phyloP scores from a whole-genome alignment of 345 rosid species.

The Populus davidiana region DNA sequence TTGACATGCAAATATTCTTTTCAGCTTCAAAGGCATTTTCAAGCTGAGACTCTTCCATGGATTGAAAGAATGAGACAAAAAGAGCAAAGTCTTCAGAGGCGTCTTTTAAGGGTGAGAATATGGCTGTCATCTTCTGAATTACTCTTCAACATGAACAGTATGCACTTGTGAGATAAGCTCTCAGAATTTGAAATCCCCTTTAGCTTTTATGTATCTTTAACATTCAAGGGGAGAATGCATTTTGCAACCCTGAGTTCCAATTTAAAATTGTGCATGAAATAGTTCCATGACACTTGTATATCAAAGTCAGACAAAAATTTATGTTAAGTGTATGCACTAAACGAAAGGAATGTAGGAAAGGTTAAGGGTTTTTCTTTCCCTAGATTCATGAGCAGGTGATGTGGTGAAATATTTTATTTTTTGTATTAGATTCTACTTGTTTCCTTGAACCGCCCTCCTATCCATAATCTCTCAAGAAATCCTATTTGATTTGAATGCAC shows the following conservation, averaged over 20 bases:
- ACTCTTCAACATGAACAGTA: not conserved
- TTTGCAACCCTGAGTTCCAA: not conserved
- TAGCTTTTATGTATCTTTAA: not conserved
- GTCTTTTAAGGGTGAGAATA: slow-evolving; percentile 68
- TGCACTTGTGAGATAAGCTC: not conserved
- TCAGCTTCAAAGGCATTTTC: slow-evolving; percentile 98
- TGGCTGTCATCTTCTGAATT: not conserved
- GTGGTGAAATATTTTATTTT: not conserved
- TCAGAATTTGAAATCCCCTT: not conserved
- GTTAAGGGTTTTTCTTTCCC: not conserved
- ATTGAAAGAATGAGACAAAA: slow-evolving; percentile 85
- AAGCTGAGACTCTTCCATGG: slow-evolving; percentile 90
- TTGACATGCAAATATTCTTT: slow-evolving; percentile 10
- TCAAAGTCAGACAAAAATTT: not conserved
- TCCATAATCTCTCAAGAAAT: not conserved
- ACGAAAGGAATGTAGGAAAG: not conserved
- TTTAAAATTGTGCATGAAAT: not conserved
- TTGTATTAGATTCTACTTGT: not conserved
- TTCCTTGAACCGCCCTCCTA: not conserved
- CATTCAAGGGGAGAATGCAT: not conserved
- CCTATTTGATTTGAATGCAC: not conserved
- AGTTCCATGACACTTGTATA: not conserved
- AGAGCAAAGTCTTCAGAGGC: slow-evolving; percentile 93
- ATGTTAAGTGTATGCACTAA: not conserved
- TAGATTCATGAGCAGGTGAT: not conserved